A percentile compares a stretch with the other conserved stretches of the same genome.
phyloP scores from a whole-genome alignment of 1,139 yeast species.

The Entelexis sorbosivorans region DNA sequence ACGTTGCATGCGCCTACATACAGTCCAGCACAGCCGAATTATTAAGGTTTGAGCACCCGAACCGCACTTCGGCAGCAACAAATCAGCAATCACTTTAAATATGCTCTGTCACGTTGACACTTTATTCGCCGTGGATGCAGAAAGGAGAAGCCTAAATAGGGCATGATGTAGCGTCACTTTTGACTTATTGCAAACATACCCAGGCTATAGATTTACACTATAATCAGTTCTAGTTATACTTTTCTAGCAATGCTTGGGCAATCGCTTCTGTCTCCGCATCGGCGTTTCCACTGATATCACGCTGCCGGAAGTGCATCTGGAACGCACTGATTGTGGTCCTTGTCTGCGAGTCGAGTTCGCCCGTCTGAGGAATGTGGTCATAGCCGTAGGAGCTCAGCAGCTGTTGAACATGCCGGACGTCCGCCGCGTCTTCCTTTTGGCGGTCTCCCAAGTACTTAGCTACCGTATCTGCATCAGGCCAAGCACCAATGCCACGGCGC shows the following conservation, averaged over 20 bases:
- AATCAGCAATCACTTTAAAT: no score
- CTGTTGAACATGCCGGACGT: neutral
- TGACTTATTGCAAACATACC: no score
- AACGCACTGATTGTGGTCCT: slow-evolving; percentile 3
- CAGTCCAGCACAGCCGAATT: no score
- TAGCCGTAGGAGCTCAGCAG: neutral
- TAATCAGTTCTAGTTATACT: neutral
- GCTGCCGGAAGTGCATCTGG: slow-evolving; percentile 2
- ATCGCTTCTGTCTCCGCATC: slow-evolving; percentile 3
- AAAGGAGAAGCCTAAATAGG: no score
- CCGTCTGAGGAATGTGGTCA: slow-evolving; percentile 1
- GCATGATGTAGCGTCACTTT: no score
- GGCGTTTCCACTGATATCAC: neutral
- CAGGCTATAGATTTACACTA: no score
- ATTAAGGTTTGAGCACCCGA: no score
- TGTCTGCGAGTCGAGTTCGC: neutral
- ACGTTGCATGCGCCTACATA: no score
- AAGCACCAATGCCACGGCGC: neutral
- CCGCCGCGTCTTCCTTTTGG: neutral
- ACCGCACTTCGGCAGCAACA: no score
- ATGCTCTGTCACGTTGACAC: no score
- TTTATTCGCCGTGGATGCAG: no score
- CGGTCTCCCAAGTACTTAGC: neutral
- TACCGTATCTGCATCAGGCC: slow-evolving; percentile 1
- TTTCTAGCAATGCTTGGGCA: neutral